Percentiles rank a stretch among this genome's conserved stretches.
Evolutionary conservation across 2,329 filamentous ascomycete genomes (phyloP).

Genomic region (Pseudopithomyces maydicus): DNA sequence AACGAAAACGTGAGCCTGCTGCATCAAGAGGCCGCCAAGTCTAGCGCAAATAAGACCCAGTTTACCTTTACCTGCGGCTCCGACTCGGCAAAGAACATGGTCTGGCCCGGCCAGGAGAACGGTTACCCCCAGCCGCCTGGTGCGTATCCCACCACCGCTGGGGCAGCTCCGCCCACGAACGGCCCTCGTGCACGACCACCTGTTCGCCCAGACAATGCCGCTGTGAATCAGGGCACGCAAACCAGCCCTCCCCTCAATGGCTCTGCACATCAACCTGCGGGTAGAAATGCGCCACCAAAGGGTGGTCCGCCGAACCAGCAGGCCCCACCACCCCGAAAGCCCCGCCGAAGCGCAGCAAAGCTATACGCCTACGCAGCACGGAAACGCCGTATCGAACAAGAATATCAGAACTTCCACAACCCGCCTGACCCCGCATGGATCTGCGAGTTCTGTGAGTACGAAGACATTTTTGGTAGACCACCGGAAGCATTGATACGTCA

Average conservation of each 20-base stretch:
- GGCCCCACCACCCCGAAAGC: conserved; percentile 62
- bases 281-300: conserved; percentile 39
- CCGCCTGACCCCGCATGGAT: conserved; percentile 89
- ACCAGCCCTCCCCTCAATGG: conserved; percentile 59
- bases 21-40: conserved; percentile 68
- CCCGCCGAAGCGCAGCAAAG: conserved; percentile 66
- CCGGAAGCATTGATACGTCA: conserved; percentile 84
- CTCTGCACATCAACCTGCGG: conserved; percentile 31
- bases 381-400: conserved; percentile 76
- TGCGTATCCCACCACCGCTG: conserved; percentile 35
- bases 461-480: conserved; percentile 88
- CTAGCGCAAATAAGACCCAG: conserved; percentile 76
- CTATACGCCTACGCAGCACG: conserved; percentile 77
- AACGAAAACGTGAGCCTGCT: conserved; percentile 81
- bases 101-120: conserved; percentile 70
- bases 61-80: conserved; percentile 98
- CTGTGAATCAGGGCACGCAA: conserved; percentile 60
- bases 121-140: conserved; percentile 45
- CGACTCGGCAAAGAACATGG: conserved; percentile 78
- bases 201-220: conserved; percentile 40
- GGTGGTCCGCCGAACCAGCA: conserved; percentile 46
- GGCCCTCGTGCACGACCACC: conserved; percentile 34
- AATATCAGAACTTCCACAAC: conserved; percentile 76
- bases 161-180: conserved; percentile 23
- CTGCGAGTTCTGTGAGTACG: conserved; percentile 98